A percentile compares a stretch with the other conserved stretches of the same genome.
phyloP scores from a whole-genome alignment of 257 asterid species.

The Penstemon davidsonii region DNA sequence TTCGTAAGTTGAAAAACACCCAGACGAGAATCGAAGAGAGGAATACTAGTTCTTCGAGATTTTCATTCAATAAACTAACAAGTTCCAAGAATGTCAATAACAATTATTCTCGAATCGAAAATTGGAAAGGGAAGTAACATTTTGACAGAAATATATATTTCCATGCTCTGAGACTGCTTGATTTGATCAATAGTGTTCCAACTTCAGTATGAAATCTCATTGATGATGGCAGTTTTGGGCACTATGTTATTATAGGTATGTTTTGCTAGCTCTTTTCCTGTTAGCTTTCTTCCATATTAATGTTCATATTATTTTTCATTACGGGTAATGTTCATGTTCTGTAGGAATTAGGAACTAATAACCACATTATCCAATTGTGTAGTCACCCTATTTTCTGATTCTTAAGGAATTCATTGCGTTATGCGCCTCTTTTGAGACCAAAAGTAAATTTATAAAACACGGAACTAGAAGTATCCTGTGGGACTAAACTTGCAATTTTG shows the following conservation, averaged over 20 bases:
- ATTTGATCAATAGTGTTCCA: neutral
- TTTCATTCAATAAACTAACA: conserved; percentile 31
- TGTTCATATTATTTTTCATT: no score
- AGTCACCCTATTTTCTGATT: no score
- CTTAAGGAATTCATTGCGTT: no score
- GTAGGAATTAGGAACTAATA: no score
- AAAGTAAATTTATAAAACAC: no score
- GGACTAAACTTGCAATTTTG: no score
- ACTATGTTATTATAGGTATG: neutral
- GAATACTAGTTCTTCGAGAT: conserved; percentile 30
- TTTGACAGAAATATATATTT: neutral
- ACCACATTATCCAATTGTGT: no score
- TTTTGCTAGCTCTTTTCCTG: no score
- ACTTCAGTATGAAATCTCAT: neutral
- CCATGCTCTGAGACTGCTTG: conserved; percentile 9
- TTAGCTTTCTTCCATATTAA: no score
- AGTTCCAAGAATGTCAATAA: conserved; percentile 39
- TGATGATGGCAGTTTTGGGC: neutral
- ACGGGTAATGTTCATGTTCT: no score
- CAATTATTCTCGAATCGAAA: conserved; percentile 27
- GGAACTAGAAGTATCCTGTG: no score
- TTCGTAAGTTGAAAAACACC: conserved; percentile 44
- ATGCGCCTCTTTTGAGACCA: no score
- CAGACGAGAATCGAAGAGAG: conserved; percentile 33
- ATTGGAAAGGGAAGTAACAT: conserved; percentile 35